These are phyloP conservation scores for Colletotrichum sp. DNA, from an alignment of 2,329 filamentous ascomycete species.

Conservation along the genomic window DNA sequence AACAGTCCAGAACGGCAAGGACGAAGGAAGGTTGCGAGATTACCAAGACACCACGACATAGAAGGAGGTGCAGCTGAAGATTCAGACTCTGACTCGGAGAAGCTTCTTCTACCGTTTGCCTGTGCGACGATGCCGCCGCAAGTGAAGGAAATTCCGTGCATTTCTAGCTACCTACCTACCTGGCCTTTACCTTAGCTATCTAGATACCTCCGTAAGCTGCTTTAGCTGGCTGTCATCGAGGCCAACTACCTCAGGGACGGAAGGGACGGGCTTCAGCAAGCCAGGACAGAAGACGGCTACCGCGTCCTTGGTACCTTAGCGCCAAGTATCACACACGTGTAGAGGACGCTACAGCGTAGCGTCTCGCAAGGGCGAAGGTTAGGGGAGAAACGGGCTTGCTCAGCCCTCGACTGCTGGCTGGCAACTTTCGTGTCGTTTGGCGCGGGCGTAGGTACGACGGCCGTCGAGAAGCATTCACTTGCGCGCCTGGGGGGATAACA, in stretches of 20 bases:
- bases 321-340: conserved; percentile 15
- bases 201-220: not conserved
- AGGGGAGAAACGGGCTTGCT: conserved; percentile 9
- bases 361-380: conserved; percentile 12
- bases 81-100: not conserved
- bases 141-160: not conserved
- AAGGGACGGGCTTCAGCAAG: not conserved
- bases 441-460: not conserved
- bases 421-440: not conserved
- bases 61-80: not conserved
- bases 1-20: not conserved
- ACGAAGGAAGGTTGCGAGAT: conserved; percentile 6
- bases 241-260: not conserved
- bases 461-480: not conserved
- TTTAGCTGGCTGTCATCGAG: not conserved
- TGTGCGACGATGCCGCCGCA: not conserved
- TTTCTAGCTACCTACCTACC: not conserved
- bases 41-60: conserved; percentile 5
- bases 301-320: conserved; percentile 8
- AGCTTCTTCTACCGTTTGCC: not conserved
- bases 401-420: not conserved
- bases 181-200: not conserved
- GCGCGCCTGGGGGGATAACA: not conserved
- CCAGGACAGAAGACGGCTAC: not conserved
- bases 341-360: conserved; percentile 1